Percentiles rank a stretch among this genome's conserved stretches.
Evolutionary conservation across 352 stramenopile genomes (phyloP).

Genomic region (Globisporangium acanthophoron): DNA sequence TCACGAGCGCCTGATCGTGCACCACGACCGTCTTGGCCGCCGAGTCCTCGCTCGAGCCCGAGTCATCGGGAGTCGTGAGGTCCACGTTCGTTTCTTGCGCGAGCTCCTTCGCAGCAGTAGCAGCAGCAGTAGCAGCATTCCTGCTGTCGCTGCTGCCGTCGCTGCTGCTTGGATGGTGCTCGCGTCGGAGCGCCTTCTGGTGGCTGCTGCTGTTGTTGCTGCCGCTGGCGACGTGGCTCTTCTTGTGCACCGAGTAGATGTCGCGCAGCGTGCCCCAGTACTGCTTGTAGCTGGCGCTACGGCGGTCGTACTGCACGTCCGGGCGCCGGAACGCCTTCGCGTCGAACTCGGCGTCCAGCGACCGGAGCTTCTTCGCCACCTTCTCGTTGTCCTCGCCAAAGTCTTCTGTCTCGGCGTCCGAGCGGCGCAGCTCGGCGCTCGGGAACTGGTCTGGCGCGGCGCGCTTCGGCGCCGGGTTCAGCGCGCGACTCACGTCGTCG

Average conservation of each 20-base stretch:
- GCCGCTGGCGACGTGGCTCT: conserved; percentile 5
- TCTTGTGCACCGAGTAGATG: conserved; percentile 36
- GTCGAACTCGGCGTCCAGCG: conserved; percentile 67
- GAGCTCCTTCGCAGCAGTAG: not conserved
- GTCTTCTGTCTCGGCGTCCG: conserved; percentile 36
- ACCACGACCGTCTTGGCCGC: conserved; percentile 36
- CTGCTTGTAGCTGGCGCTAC: conserved; percentile 56
- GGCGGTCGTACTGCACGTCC: conserved; percentile 34
- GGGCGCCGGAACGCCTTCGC: conserved; percentile 40
- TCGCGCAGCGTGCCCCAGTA: conserved; percentile 69
- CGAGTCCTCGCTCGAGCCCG: conserved; percentile 27
- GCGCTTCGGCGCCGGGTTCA: conserved; percentile 16
- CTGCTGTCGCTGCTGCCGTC: not conserved
- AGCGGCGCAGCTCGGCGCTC: conserved; percentile 4
- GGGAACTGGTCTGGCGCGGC: not conserved
- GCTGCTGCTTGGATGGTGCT: conserved; percentile 4
- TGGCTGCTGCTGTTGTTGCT: conserved; percentile 18
- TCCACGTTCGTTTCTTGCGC: conserved; percentile 21
- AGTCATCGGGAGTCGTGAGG: conserved; percentile 52
- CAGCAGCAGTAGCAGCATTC: not conserved
- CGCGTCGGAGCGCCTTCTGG: not conserved
- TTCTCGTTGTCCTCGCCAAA: conserved; percentile 55
- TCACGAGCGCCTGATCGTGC: conserved; percentile 54
- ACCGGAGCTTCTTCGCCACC: conserved; percentile 71
- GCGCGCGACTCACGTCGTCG: conserved; percentile 56